Evolutionary conservation across 768 basidiomycete genomes (phyloP), one percentile per base, ranked within the genome.

Genomic region (Lyophyllum decastes): DNA sequence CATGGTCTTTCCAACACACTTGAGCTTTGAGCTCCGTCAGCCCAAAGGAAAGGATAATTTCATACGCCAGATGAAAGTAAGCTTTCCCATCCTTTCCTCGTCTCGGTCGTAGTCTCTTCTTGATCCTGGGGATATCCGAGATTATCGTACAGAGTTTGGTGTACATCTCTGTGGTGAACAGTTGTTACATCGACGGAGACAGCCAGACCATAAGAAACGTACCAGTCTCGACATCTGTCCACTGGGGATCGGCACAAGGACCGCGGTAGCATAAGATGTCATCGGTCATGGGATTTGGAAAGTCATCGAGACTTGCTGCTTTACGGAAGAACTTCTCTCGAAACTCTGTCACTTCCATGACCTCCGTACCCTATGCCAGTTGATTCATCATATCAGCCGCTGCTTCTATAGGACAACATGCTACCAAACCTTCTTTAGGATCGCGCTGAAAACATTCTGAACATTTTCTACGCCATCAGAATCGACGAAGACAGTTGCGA

Each of bases 161-260:
- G 38, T 55, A 61, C 60, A 59, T 64, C 3, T 54, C 59, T 60
- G n/a, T 22, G n/a, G n/a, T 11, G 34, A 1, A 51, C 27, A 33
- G 21, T 11, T 27, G 2, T n/a, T n/a, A n/a, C n/a, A n/a, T n/a
- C n/a, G 10, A 21, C 47, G 27, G 45, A 43, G 43, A 12, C 40
- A 19, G 24, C 5, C 4, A 3, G 3, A 25, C 11, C n/a, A 49
- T 34, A 43, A 4, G 4, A 40, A 16, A 21, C 58, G 25, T 19
- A 64, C 64, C 55, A 17, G 35, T 19, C 2, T 65, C 62, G 12
- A 52, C 38, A 26, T 65, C 60, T 19, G 46, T 38, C 64, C 64
- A 65, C n/a, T 41, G 40, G 41, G 63, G 63, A 47, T 58, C 19
- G 2, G 49, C 35, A 38, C 16, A 27, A 3, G 30, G 26, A 11